Conservation (phyloP, 371 early-diverging fungal genomes). For the Amoeboaphelidium protococcarum region DNA sequence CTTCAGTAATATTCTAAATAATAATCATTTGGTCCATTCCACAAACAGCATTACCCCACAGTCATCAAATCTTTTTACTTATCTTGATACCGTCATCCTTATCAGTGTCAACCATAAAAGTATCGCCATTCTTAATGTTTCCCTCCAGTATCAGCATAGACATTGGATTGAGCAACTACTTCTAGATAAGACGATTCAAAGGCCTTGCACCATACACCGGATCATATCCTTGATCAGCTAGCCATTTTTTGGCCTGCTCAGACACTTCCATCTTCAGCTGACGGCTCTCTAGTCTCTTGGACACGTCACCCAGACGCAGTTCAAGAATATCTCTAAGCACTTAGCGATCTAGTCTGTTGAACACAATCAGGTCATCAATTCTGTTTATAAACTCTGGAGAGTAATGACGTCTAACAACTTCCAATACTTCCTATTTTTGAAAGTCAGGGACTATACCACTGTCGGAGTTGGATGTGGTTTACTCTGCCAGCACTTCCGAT, state of each 20-base stretch:
- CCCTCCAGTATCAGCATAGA: constrained; percentile 49
- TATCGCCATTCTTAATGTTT: constrained; percentile 32
- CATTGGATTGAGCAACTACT: constrained; percentile 45
- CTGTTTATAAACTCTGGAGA: constrained; percentile 75
- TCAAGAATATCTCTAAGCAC: constrained; percentile 52
- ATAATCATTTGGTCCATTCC: too few species aligned
- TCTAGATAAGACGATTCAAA: constrained; percentile 51
- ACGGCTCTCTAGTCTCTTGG: constrained; percentile 26
- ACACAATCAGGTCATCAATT: constrained; percentile 41
- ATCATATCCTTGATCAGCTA: constrained; percentile 48
- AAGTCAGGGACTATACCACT: too few species aligned
- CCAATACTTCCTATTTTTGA: too few species aligned
- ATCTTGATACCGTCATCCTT: too few species aligned
- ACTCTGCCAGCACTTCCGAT: constrained; percentile 15
- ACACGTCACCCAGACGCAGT: constrained; percentile 46
- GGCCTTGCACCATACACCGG: constrained; percentile 61
- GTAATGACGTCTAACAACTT: too few species aligned
- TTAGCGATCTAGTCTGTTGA: constrained; percentile 42
- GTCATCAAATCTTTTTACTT: too few species aligned
- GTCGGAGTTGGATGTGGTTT: too few species aligned
- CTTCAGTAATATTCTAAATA: too few species aligned
- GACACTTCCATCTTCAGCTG: too few species aligned
- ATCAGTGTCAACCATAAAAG: constrained; percentile 9
- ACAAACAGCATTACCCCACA: too few species aligned
- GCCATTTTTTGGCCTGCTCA: constrained; percentile 39